These are phyloP conservation scores for Komagataella kurtzmanii DNA, from an alignment of 805 yeast species.

Conservation along the genomic window DNA sequence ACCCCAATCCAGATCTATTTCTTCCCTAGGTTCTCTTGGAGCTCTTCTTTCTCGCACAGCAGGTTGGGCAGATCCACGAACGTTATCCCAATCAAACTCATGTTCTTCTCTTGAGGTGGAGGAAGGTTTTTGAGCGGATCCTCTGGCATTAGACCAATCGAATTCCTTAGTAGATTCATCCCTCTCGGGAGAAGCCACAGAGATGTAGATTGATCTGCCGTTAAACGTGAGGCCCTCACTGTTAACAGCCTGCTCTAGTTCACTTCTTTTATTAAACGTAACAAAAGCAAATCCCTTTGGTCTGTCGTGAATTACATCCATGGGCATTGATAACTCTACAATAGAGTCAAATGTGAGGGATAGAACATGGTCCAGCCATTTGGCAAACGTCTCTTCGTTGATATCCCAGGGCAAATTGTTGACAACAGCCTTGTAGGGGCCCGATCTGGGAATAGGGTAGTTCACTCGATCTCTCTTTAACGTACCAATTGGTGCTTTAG, in stretches of 20 bases:
- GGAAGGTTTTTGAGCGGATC: conserved; percentile 6
- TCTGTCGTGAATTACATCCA: conserved; percentile 46
- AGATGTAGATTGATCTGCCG: conserved; percentile 37
- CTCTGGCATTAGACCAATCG: conserved; percentile 30
- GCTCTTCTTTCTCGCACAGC: conserved; percentile 15
- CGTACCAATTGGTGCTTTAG: neutral
- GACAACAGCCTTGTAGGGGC: conserved; percentile 88
- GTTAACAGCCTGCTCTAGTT: conserved; percentile 36
- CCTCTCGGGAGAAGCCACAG: conserved; percentile 46
- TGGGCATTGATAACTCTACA: conserved; percentile 58
- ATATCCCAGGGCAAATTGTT: conserved; percentile 78
- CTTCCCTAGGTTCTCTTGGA: conserved; percentile 7
- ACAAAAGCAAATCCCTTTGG: conserved; percentile 46
- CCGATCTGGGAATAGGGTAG: conserved; percentile 77
- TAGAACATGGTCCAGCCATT: conserved; percentile 45
- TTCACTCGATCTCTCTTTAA: conserved; percentile 35
- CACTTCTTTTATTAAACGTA: conserved; percentile 30
- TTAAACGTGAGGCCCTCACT: conserved; percentile 29
- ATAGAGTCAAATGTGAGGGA: conserved; percentile 35
- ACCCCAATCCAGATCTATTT: conserved; percentile 34
- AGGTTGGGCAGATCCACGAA: conserved; percentile 10
- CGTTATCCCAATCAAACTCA: conserved; percentile 21
- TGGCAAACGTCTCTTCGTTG: conserved; percentile 46
- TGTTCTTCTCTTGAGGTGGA: conserved; percentile 20
- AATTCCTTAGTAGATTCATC: conserved; percentile 23